phyloP scores from a whole-genome alignment of 164 flowering plant species.

The Liquidambar formosana region DNA sequence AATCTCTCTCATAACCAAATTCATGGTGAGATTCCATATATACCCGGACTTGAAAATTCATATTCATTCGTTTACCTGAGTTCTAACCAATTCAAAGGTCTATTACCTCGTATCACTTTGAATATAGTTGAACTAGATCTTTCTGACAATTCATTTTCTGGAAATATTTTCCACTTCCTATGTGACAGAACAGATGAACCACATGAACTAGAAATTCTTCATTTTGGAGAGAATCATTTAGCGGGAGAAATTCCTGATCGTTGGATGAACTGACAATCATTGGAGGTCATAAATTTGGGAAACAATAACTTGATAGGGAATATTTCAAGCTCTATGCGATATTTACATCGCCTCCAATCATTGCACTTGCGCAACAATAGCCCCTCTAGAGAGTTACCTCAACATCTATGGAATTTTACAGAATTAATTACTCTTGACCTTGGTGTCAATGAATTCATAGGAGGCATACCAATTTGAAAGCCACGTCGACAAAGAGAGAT shows the following conservation, averaged over 20 bases:
- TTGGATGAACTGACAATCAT: conserved; percentile 3
- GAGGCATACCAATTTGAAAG: conserved; percentile 27
- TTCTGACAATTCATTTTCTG: conserved; percentile 14
- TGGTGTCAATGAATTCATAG: conserved; percentile 29
- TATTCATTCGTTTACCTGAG: background rate
- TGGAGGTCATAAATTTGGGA: background rate
- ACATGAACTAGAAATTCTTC: background rate
- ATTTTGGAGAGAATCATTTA: conserved; percentile 13
- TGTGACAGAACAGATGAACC: conserved; percentile 2
- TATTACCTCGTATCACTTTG: background rate
- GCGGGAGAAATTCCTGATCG: conserved; percentile 28
- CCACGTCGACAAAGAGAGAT: conserved; percentile 7
- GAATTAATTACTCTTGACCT: conserved; percentile 25
- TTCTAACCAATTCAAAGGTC: conserved; percentile 7
- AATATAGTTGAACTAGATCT: conserved; percentile 1
- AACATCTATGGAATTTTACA: conserved; percentile 16
- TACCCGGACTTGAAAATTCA: no score
- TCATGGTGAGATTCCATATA: no score
- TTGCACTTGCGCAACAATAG: conserved; percentile 7
- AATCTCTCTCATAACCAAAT: no score
- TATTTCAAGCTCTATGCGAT: conserved; percentile 8
- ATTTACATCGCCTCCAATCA: background rate
- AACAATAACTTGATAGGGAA: conserved; percentile 17
- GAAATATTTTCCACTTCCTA: conserved; percentile 5
- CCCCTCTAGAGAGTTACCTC: conserved; percentile 23